phyloP scores from a whole-genome alignment of 2,329 filamentous ascomycete species.

The Fusarium sp. region DNA sequence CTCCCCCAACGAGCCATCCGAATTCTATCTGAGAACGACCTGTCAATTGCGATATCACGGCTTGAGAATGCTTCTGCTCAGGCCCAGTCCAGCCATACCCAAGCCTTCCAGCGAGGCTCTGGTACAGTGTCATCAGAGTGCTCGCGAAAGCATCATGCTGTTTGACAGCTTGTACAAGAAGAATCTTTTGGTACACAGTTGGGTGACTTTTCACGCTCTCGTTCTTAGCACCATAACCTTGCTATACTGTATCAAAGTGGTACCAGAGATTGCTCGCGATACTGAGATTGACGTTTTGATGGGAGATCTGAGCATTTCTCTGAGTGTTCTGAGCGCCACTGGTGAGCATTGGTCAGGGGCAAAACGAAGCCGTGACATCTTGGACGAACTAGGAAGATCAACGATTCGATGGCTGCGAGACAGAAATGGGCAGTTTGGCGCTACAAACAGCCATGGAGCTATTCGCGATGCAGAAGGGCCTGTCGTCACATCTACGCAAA shows the following conservation, averaged over 20 bases:
- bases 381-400: constrained; percentile 53
- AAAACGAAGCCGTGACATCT: constrained; percentile 57
- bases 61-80: constrained; percentile 60
- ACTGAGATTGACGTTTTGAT: constrained; percentile 55
- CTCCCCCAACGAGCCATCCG: constrained; percentile 11
- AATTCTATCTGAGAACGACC: constrained; percentile 44
- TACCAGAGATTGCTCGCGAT: constrained; percentile 54
- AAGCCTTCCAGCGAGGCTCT: constrained; percentile 57
- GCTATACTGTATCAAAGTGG: constrained; percentile 62
- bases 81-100: constrained; percentile 64
- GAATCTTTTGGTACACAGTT: constrained; percentile 59
- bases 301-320: constrained; percentile 54
- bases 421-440: not conserved
- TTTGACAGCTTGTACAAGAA: constrained; percentile 58
- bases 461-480: not conserved
- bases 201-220: constrained; percentile 61
- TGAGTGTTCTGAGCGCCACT: constrained; percentile 62
- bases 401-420: constrained; percentile 47
- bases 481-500: not conserved
- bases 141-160: constrained; percentile 54
- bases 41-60: constrained; percentile 62
- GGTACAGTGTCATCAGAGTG: constrained; percentile 56
- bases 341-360: constrained; percentile 66
- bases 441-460: not conserved
- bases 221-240: constrained; percentile 62